Conservation (phyloP, 179 eudicot genomes). For the Nepenthes alata region DNA sequence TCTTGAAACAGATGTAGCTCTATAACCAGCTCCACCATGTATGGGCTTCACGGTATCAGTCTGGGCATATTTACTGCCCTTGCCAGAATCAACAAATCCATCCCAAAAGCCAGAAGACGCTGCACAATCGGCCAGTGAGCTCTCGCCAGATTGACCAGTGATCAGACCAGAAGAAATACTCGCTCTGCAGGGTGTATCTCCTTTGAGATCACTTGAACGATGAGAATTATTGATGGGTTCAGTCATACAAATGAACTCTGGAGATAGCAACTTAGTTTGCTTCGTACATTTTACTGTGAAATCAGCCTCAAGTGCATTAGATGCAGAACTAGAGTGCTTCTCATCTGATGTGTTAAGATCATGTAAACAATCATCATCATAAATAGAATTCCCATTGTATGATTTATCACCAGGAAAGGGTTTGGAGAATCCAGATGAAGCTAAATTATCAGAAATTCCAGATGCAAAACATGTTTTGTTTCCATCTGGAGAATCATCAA, state of each 20-base stretch:
- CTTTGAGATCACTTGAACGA: slow-evolving; percentile 14
- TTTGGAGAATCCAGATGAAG: slow-evolving; percentile 7
- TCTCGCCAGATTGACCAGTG: slow-evolving; percentile 28
- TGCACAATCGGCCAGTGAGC: slow-evolving; percentile 28
- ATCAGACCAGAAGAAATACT: slow-evolving; percentile 3
- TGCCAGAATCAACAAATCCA: slow-evolving; percentile 34
- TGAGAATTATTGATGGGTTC: slow-evolving; percentile 11
- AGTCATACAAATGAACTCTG: slow-evolving; percentile 7
- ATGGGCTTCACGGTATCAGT: slow-evolving; percentile 15
- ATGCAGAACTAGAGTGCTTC: slow-evolving; percentile 7
- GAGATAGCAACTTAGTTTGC: slow-evolving; percentile 12
- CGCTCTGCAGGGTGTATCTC: slow-evolving; percentile 12
- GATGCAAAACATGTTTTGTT: slow-evolving; percentile 12
- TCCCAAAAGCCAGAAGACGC: slow-evolving; percentile 55
- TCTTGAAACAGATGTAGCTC: slow-evolving; percentile 10
- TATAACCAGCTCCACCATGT: slow-evolving; percentile 15
- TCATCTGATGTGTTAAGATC: slow-evolving; percentile 20
- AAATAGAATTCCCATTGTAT: slow-evolving; percentile 12
- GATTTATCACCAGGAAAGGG: slow-evolving; percentile 12
- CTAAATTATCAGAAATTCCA: slow-evolving; percentile 1
- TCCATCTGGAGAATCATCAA: neutral
- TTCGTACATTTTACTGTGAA: slow-evolving; percentile 13
- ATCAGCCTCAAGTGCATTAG: slow-evolving; percentile 13
- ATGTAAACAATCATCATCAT: slow-evolving; percentile 18
- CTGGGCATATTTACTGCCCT: slow-evolving; percentile 14